These are phyloP conservation scores for Aspergillus fumigatus DNA, from an alignment of 2,329 filamentous ascomycete genomes.

Conservation along the genomic window DNA sequence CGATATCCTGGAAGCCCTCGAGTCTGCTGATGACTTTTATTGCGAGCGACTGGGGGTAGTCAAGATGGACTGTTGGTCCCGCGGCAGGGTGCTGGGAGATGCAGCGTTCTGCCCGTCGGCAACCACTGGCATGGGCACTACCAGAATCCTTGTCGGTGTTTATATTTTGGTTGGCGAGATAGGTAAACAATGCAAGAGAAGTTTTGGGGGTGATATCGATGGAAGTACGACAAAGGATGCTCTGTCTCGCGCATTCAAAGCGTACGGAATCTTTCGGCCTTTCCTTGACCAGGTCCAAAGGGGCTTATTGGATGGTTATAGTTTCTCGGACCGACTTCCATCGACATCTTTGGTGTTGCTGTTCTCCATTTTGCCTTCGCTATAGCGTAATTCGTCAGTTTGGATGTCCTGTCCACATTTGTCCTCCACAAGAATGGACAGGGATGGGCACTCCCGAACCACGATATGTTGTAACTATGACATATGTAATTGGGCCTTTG, in stretches of 20 bases:
- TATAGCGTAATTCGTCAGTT: too few species aligned
- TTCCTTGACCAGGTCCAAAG: conserved; percentile 42
- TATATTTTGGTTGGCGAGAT: conserved; percentile 55
- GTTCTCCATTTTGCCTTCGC: too few species aligned
- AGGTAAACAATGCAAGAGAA: conserved; percentile 17
- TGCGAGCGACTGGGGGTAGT: conserved; percentile 44
- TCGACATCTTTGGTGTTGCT: too few species aligned
- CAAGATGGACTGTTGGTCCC: conserved; percentile 41
- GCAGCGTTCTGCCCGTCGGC: conserved; percentile 32
- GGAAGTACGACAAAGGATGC: conserved; percentile 15
- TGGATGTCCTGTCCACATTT: too few species aligned
- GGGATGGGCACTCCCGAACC: too few species aligned
- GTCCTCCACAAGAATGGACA: too few species aligned
- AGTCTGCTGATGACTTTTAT: conserved; percentile 44
- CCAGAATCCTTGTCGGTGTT: conserved; percentile 34
- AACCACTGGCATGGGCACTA: conserved; percentile 34
- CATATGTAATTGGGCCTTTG: too few species aligned
- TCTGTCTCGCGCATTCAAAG: conserved; percentile 25
- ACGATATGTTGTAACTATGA: too few species aligned
- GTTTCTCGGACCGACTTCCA: too few species aligned
- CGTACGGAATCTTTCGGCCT: conserved; percentile 44
- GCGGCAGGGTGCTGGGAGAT: conserved; percentile 43
- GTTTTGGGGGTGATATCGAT: conserved; percentile 4
- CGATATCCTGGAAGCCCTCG: conserved; percentile 42
- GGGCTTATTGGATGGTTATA: conserved; percentile 1